Conservation (phyloP, 371 early-diverging fungal genomes). For the Neoconidiobolus thromboides region DNA sequence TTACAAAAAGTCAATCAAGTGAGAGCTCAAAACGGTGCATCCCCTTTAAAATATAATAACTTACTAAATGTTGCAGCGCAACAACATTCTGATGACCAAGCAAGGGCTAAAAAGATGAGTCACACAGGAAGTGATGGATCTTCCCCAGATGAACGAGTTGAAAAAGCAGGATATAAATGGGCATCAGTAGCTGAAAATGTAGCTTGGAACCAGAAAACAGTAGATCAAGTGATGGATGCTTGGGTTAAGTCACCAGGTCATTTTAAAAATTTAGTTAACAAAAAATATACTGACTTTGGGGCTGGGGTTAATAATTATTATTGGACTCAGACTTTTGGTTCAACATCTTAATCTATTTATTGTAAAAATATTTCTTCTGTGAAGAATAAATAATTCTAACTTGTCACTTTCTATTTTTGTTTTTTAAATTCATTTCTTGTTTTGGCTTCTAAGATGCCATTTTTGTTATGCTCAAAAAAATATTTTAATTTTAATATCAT, state of each 20-base stretch:
- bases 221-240: constrained; percentile 12
- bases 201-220: constrained; percentile 14
- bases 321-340: constrained; percentile 1
- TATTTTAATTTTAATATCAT: no score
- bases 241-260: constrained; percentile 26
- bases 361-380: no score
- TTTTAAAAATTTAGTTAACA: constrained; percentile 17
- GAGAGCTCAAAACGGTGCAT: neutral
- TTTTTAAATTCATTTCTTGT: no score
- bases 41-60: neutral
- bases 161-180: constrained; percentile 9
- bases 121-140: constrained; percentile 12
- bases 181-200: constrained; percentile 20
- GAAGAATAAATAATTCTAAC: no score
- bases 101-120: constrained; percentile 12
- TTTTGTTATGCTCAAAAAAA: no score
- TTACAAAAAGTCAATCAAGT: neutral
- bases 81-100: constrained; percentile 15
- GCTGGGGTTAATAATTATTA: constrained; percentile 1
- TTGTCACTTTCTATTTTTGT: no score
- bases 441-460: no score
- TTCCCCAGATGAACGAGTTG: constrained; percentile 8
- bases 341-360: no score
- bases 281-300: neutral
- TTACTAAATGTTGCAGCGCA: constrained; percentile 12